Evolutionary conservation across 805 yeast species (phyloP), one percentile per base, ranked within the genome.

Genomic region (Candida vartiovaarae): DNA sequence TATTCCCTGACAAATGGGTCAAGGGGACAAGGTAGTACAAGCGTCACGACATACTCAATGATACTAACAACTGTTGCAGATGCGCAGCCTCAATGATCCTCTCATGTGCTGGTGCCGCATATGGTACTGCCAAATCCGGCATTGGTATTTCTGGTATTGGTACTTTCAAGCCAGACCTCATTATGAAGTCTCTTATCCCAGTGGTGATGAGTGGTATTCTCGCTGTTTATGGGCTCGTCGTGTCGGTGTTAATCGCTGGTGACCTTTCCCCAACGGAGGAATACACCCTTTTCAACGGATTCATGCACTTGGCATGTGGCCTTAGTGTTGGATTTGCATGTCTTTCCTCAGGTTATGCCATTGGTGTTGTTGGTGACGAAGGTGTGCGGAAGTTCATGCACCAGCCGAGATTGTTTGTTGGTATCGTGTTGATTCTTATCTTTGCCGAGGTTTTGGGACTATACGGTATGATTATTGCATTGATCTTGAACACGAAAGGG

Each of bases 141-240:
- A 95, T 93, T 54, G 99, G 98, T 80, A 90, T 91, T 65, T 91
- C 96, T 74, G 99, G 96, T 65, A 88, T 96, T 54, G 85, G 95
- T 71, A 96, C 90, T 49, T 75, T 91, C 66, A 87, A 96, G 82
- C 99, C 99, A 56, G 99, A 91, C 67, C 77, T 90, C 65, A 72
- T 90, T 64, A 90, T 91, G 59, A 88, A 82, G 73, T 86, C 85
- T 72, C 83, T 90, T 60, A 95, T 91, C 50, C 99, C 99, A 53
- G 97, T 93, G 58, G 81, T 91, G 72, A 91, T 91, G 97, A 96
- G 97, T 53, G 99, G 99, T 91, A 91, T 91, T 64, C 88, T 91
- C 72, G 96, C 98, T 72, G 90, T 91, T 72, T 91, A 91, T 67
- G 99, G 99, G 46, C 74, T 91, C 63, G 98, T 91, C 52, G 97